phyloP scores from a whole-genome alignment of 169 alveolate genomes.

The Fabrea salina region DNA sequence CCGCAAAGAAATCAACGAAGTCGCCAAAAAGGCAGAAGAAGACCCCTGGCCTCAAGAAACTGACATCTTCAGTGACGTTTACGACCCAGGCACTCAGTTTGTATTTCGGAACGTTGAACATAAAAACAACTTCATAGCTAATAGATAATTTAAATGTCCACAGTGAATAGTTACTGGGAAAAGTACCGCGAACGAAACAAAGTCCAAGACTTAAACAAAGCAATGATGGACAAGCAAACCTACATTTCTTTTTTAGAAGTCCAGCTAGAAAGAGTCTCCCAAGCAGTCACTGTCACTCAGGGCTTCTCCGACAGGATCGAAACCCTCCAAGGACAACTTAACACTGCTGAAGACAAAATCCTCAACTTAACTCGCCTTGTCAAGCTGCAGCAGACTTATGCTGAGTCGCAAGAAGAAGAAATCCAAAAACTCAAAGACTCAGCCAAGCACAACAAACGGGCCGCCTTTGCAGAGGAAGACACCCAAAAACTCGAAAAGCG shows the following conservation, averaged over 20 bases:
- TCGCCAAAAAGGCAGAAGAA: not conserved
- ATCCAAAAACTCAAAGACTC: not conserved
- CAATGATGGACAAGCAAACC: conserved; percentile 10
- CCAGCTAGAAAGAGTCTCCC: conserved; percentile 28
- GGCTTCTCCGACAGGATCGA: conserved; percentile 15
- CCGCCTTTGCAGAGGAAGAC: not conserved
- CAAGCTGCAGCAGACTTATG: conserved; percentile 15
- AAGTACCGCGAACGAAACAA: not conserved
- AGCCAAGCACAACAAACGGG: not conserved
- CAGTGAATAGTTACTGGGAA: conserved; percentile 8
- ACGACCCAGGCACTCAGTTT: not conserved
- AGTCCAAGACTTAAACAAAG: not conserved
- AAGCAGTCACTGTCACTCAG: not conserved
- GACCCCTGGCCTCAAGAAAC: not conserved
- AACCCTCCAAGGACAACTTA: not conserved
- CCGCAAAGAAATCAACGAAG: not conserved
- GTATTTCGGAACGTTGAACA: not conserved
- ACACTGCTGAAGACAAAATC: conserved; percentile 31
- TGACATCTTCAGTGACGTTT: conserved; percentile 21
- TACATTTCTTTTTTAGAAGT: conserved; percentile 32
- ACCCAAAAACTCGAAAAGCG: not conserved
- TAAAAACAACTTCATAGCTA: no score
- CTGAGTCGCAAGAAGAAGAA: conserved; percentile 28
- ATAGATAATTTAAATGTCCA: conserved; percentile 34
- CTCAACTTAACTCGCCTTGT: conserved; percentile 17